Base-by-base conservation (phyloP, 768 basidiomycete species). In the Paxillus involutus region DNA sequence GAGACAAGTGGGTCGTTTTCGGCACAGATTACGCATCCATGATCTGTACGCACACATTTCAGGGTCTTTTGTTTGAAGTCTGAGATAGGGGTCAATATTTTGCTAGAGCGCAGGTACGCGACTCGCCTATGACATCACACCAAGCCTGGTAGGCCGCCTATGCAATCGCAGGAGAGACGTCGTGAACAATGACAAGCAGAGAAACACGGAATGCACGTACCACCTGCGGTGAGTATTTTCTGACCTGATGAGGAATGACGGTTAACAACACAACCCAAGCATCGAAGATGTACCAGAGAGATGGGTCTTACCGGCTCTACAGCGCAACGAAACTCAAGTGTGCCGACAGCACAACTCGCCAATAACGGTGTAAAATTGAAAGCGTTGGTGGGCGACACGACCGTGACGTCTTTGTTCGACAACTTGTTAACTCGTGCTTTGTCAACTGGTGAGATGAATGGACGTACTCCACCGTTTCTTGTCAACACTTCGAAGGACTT, bases 311-410 rank as follows among this genome's bases (percentile, higher is more conserved):
- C 91, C 1, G 91, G 83, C 69, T 94, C 92, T 33, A 92, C 75
- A 0, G 89, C 86, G 61, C 86, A 85, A 24, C 91, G 75, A 64
- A 87, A 91, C 59, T 93, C 91, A 44, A 95, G 74, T 6, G 92
- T 93, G 3, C 93, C 93, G 24, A 92, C 89, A 4, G 89, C 81
- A 53, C 87, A 77, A 40, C 75, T 67, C 0, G 82, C 80, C 6
- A 84, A 66, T 16, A 83, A 62, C 2, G 81, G 80, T 36, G 75
- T 72, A 32, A 70, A 76, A 43, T 74, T 73, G 64, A 74, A 74
- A 36, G 71, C 61, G 17, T 73, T 71, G 35, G 75, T 85, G 0
- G 89, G 86, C 6, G 87, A 87, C 24, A 90, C 53, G 14, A 89
- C 67, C 1, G 81, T 82, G 5, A 88, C 84, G 60, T 88, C 86